Conservation (phyloP, 1,284 basidiomycete genomes). For the Schizophyllum amplum region DNA sequence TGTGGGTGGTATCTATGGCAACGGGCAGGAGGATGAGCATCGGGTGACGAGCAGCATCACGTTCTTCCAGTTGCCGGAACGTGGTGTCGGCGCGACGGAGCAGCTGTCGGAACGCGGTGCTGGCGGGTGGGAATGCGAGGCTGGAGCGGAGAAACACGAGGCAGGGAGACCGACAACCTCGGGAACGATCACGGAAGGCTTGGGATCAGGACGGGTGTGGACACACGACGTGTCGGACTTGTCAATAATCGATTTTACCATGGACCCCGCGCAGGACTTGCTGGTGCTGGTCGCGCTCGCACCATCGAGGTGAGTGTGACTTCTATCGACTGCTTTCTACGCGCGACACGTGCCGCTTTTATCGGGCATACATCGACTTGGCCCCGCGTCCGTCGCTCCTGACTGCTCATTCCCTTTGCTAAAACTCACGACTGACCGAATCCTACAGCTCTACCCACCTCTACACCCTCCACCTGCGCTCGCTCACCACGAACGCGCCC, state of each 20-base stretch:
- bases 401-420: slow-evolving; percentile 1
- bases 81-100: slow-evolving; percentile 1
- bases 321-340: slow-evolving; percentile 1
- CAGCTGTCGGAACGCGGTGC: no score
- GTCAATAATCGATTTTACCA: slow-evolving; percentile 41
- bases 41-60: slow-evolving; percentile 32
- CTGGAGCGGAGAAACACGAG: no score
- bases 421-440: background rate
- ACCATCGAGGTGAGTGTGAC: slow-evolving; percentile 30
- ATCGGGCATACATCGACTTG: no score
- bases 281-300: slow-evolving; percentile 37
- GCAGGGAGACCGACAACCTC: no score
- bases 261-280: slow-evolving; percentile 45
- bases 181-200: slow-evolving; percentile 11
- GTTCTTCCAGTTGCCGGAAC: slow-evolving; percentile 32
- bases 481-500: slow-evolving; percentile 38
- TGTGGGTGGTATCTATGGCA: slow-evolving; percentile 38
- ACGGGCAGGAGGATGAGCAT: slow-evolving; percentile 33
- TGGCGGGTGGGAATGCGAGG: no score
- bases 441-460: slow-evolving; percentile 27
- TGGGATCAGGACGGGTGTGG: slow-evolving; percentile 26
- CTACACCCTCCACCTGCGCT: slow-evolving; percentile 39
- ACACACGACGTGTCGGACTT: slow-evolving; percentile 30
- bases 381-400: no score
- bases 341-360: no score